These are phyloP conservation scores for Suillus fuscotomentosus DNA, from an alignment of 768 basidiomycete species.

Conservation along the genomic window DNA sequence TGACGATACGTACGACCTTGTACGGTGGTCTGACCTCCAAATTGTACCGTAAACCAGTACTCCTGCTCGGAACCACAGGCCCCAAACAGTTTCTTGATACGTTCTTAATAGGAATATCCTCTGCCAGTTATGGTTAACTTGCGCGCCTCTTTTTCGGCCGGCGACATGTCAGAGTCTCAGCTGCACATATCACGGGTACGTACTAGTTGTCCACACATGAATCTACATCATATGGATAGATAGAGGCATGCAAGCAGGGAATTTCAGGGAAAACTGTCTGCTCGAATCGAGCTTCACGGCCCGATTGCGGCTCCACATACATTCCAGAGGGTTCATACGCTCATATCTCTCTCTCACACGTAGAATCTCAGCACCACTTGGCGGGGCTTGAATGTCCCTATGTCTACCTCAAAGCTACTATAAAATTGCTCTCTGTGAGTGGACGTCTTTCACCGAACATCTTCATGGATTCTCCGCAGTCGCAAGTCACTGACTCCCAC, in stretches of 20 bases:
- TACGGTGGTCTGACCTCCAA: neutral
- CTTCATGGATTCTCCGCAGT: constrained; percentile 6
- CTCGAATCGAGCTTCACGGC: neutral
- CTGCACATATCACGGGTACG: neutral
- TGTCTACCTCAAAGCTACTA: constrained; percentile 4
- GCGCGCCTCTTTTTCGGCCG: neutral
- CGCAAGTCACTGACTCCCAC: constrained; percentile 1
- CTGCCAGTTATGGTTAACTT: neutral
- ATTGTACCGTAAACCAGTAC: neutral
- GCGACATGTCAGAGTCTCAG: neutral
- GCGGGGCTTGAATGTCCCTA: constrained; percentile 4
- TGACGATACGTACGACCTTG: neutral
- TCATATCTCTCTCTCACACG: neutral
- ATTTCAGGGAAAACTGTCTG: neutral
- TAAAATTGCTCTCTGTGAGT: constrained; percentile 6
- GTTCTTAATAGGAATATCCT: neutral
- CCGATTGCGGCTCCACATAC: neutral
- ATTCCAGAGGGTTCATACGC: neutral
- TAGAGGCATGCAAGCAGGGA: neutral
- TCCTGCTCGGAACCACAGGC: neutral
- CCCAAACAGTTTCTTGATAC: neutral
- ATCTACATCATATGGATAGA: neutral
- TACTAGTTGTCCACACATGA: neutral
- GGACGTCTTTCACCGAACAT: neutral
- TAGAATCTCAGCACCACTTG: neutral